Percentiles rank a stretch among this genome's conserved stretches.
phyloP scores from a whole-genome alignment of 371 early-diverging fungal species.

The Mucor plumbeus region DNA sequence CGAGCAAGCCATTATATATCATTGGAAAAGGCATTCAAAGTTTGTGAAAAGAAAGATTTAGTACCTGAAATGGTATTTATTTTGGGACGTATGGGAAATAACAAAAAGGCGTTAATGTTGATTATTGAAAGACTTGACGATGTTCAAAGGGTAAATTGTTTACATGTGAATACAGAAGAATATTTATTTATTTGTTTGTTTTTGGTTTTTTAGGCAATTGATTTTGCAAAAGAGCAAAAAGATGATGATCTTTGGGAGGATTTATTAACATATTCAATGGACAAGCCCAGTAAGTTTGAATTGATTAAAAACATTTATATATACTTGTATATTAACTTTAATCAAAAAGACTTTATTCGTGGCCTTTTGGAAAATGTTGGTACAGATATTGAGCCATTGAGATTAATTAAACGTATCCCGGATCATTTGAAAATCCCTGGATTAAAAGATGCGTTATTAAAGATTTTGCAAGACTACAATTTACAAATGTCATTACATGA shows the following conservation, averaged over 20 bases:
- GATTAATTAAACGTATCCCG: conserved; percentile 82
- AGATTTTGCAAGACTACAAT: conserved; percentile 88
- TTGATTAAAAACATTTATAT: neutral
- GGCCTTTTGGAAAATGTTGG: conserved; percentile 90
- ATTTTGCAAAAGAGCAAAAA: conserved; percentile 96
- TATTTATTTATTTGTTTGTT: conserved; percentile 1
- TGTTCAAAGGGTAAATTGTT: conserved; percentile 73
- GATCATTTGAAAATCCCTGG: conserved; percentile 80
- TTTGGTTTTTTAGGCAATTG: conserved; percentile 76
- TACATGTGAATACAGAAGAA: neutral
- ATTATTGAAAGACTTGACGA: conserved; percentile 90
- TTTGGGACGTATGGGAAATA: conserved; percentile 96
- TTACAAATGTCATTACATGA: conserved; percentile 86
- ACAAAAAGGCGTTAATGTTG: conserved; percentile 87
- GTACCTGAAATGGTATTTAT: conserved; percentile 96
- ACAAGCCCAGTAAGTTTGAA: conserved; percentile 76
- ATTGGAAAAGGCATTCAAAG: conserved; percentile 80
- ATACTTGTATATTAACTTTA: too few relatives aligned
- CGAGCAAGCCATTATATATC: conserved; percentile 79
- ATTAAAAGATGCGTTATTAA: conserved; percentile 78
- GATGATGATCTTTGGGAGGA: conserved; percentile 97
- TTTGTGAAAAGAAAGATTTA: conserved; percentile 84
- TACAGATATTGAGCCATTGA: conserved; percentile 82
- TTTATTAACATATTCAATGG: conserved; percentile 83
- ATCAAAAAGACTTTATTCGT: conserved; percentile 76